Evolutionary conservation across 495 filamentous ascomycete genomes (phyloP), one percentile per base, ranked within the genome.

Genomic region (Daldinia vernicosa): DNA sequence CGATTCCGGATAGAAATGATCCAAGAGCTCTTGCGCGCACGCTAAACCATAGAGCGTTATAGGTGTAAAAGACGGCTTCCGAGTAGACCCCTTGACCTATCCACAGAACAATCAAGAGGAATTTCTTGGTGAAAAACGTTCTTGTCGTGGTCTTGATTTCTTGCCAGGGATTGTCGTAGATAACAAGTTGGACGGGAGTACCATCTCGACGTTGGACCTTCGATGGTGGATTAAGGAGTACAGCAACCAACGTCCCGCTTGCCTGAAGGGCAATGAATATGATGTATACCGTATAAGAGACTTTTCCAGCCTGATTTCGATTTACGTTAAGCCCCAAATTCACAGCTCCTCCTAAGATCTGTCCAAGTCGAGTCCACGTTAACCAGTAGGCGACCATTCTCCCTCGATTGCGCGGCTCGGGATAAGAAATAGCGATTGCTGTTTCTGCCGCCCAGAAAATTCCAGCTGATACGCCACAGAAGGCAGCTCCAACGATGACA

Each of bases 361-460:
- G 88, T 4, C 87, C 89, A 37, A 83, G 80, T 4, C 88, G 82
- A 0, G 88, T 85, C 76, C 86, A 91, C 22, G 81, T 86, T 17
- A 91, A 77, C 89, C 89, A 91, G 63, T 87, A 85, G 0, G 87
- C 88, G 1, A 91, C 78, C 39, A 85, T 86, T 24, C 82, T 82
- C 0, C 88, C 88, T 68, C 86, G 82, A 50, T 90, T 90, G 55
- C 85, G 84, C 2, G 85, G 84, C 66, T 91, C 89, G 0, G 89
- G 88, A 68, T 91, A 91, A 0, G 85, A 79, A 4, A 91, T 84
- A 0, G 88, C 89, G 51, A 92, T 89, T 0, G 89, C 88, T 3
- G 84, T 85, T 71, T 91, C 89, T 0, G 88, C 84, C 77, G 85
- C 85, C 89, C 89, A 92, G 76, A 91, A 92, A 1, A 91, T 80